Conservation (phyloP, 2,329 filamentous ascomycete species). For the Cercospora janseana region DNA sequence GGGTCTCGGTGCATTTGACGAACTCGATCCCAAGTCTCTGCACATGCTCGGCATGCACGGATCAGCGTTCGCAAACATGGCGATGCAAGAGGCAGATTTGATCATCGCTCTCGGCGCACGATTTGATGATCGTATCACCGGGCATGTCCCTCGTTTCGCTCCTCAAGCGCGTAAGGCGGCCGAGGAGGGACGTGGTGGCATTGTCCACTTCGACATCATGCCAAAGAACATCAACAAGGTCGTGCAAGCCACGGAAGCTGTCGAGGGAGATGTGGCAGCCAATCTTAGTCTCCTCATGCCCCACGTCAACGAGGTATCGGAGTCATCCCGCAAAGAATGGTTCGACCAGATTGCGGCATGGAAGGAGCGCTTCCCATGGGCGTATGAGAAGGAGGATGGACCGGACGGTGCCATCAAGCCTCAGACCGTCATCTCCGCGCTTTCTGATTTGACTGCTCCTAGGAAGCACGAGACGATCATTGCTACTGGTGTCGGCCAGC, state of each 20-base stretch:
- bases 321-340: conserved; percentile 74
- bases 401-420: conserved; percentile 84
- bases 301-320: conserved; percentile 60
- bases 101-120: conserved; percentile 91
- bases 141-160: conserved; percentile 79
- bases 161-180: conserved; percentile 84
- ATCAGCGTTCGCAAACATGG: conserved; percentile 94
- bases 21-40: conserved; percentile 87
- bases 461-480: conserved; percentile 85
- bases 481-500: conserved; percentile 90
- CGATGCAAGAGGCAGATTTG: conserved; percentile 94
- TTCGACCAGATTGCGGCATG: conserved; percentile 84
- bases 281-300: conserved; percentile 78
- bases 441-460: conserved; percentile 77
- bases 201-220: conserved; percentile 97
- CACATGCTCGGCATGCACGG: conserved; percentile 99
- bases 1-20: conserved; percentile 87
- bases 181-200: conserved; percentile 81
- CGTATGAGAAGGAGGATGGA: conserved; percentile 72
- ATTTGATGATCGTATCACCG: conserved; percentile 94
- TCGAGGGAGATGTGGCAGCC: conserved; percentile 84
- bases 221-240: conserved; percentile 99
- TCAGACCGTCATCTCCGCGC: conserved; percentile 84
- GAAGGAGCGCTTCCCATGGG: conserved; percentile 88
- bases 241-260: conserved; percentile 89